Base-by-base conservation (phyloP, 2,329 filamentous ascomycete species). In the Hypomyces perniciosus region DNA sequence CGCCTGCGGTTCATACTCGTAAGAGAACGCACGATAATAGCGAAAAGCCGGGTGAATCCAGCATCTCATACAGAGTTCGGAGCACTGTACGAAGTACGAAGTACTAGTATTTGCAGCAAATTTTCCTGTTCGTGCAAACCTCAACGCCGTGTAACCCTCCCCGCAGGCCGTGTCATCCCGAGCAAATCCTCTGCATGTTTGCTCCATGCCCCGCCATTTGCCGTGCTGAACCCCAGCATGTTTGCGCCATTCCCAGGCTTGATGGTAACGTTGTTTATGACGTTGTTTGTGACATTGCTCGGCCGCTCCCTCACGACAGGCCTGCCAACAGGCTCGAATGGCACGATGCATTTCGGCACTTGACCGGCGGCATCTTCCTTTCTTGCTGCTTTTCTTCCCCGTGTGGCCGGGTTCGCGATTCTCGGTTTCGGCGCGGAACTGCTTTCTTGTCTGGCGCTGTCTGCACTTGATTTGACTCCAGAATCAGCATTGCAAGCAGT, bases 141-240 rank as follows among this genome's bases (percentile, higher is more conserved):
- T 54, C 42, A 54, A 26, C 46, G 46, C 31, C 50, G 44, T 31
- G 51, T 52, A 13, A 42, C 43, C 34, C 50, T 54, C 46, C 51
- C 56, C 64, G 44, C 70, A 34, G 83, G 84, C 44, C 80, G 73
- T 60, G 75, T 80, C 60, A 72, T 78, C 35, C 79, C 81, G 55
- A 88, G 78, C 43, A 88, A 61, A 62, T 88, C 85, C 56, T 80
- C 74, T 1, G 85, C 84, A 61, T 88, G 84, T 27, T 74, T 77
- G 57, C 83, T 87, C 85, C 85, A 88, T 0, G 85, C 79, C 3
- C 84, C 84, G 12, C 78, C 70, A 57, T 78, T 79, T 3, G 72
- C 75, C 59, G 70, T 76, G 2, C 67, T 67, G 51, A 79, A 77
- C 2, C 70, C 71, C 8, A 72, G 69, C 52, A 75, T 61, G n/a